Evolutionary conservation across 306 rosid genomes (phyloP).

Genomic region (Quercus ilex): DNA sequence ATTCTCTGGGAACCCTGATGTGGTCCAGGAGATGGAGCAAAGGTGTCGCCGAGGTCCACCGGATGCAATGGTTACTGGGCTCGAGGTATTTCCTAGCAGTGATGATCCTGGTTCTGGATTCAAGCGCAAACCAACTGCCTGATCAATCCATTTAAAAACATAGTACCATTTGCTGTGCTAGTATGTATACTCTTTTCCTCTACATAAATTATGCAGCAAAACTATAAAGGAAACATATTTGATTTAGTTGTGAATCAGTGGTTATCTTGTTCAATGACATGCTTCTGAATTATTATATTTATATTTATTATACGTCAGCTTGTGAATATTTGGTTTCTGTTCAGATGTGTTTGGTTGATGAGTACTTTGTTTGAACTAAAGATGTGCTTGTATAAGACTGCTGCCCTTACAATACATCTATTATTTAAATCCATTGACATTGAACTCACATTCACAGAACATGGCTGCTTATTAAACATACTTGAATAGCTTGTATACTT

Average conservation of each 20-base stretch:
- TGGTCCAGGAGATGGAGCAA: conserved; percentile 70
- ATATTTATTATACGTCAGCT: neutral
- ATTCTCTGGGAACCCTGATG: conserved; percentile 38
- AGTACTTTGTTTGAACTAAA: neutral
- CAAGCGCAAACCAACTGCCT: conserved; percentile 52
- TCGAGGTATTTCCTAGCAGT: conserved; percentile 55
- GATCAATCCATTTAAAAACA: conserved; percentile 19
- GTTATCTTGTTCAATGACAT: neutral
- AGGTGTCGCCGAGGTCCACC: conserved; percentile 87
- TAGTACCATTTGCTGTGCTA: conserved; percentile 1
- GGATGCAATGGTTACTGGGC: conserved; percentile 66
- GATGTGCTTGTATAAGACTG: too few species aligned
- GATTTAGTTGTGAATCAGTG: neutral
- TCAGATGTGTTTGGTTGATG: neutral
- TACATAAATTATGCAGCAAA: conserved; percentile 2
- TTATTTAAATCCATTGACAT: too few species aligned
- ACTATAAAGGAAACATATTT: neutral
- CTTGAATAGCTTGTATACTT: neutral
- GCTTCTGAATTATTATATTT: neutral
- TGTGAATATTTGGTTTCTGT: neutral
- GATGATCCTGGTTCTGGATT: conserved; percentile 64
- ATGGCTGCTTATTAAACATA: neutral
- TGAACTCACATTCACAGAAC: too few species aligned
- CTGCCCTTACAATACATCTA: too few species aligned
- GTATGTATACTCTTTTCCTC: neutral